Percentiles rank a stretch among this genome's conserved stretches.
Conservation (phyloP, 2,329 filamentous ascomycete genomes). For the Colletotrichum caudatum region DNA sequence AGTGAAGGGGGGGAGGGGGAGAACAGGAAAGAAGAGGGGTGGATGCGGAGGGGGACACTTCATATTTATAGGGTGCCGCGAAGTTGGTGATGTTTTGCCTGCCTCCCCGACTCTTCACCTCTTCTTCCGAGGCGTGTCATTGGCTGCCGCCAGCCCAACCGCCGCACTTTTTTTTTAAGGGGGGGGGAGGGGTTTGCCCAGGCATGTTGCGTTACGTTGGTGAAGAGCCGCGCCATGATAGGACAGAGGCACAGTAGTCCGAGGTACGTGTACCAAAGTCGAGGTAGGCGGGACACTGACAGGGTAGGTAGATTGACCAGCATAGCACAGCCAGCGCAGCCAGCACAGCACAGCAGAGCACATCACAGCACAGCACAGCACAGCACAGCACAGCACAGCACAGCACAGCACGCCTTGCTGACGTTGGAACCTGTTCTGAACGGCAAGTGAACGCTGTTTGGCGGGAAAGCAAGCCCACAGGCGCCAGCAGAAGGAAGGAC, state of each 20-base stretch:
- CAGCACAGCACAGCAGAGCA: too few relatives aligned
- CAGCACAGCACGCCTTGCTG: background rate
- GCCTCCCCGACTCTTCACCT: conserved; percentile 6
- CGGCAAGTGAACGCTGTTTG: conserved; percentile 19
- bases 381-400: too few relatives aligned
- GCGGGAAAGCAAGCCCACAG: conserved; percentile 1
- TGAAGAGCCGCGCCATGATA: conserved; percentile 30
- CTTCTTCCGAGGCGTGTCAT: conserved; percentile 42
- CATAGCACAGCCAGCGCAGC: too few relatives aligned
- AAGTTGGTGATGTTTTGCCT: conserved; percentile 38
- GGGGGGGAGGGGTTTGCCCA: conserved; percentile 9
- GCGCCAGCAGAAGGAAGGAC: conserved; percentile 1
- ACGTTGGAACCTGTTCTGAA: conserved; percentile 13
- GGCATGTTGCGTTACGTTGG: conserved; percentile 2
- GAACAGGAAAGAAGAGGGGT: conserved; percentile 51
- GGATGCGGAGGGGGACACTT: conserved; percentile 46
- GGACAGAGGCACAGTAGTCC: conserved; percentile 9
- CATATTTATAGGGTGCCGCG: conserved; percentile 50
- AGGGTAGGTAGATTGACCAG: conserved; percentile 5
- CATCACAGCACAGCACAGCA: too few relatives aligned
- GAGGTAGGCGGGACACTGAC: background rate
- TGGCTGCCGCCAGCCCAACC: conserved; percentile 38
- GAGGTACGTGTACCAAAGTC: conserved; percentile 4
- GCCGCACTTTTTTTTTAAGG: conserved; percentile 15
- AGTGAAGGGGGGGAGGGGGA: conserved; percentile 63